Conservation (phyloP, 2,329 filamentous ascomycete species). For the Monilinia fructigena region DNA sequence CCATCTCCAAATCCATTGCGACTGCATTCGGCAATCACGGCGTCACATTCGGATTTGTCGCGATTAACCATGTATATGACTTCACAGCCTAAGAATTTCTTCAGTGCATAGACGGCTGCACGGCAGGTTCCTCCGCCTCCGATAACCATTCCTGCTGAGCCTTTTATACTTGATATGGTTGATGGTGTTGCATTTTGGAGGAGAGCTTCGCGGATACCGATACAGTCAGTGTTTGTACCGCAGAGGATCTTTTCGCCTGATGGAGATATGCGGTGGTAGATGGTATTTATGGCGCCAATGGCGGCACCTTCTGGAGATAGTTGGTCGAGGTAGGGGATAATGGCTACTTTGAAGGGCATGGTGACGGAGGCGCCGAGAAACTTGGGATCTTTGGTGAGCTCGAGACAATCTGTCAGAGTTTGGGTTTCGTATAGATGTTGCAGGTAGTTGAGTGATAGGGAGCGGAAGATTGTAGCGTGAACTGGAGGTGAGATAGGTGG, state of each 20-base stretch:
- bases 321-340: conserved; percentile 70
- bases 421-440: conserved; percentile 54
- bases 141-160: conserved; percentile 67
- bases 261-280: conserved; percentile 58
- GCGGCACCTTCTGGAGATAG: conserved; percentile 70
- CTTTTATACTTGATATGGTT: conserved; percentile 50
- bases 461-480: conserved; percentile 54
- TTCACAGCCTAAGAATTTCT: conserved; percentile 65
- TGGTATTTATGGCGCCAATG: conserved; percentile 77
- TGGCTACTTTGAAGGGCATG: conserved; percentile 81
- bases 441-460: conserved; percentile 51
- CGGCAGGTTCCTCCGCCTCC: conserved; percentile 79
- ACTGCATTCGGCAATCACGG: conserved; percentile 63
- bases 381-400: conserved; percentile 54
- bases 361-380: conserved; percentile 72
- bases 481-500: conserved; percentile 45
- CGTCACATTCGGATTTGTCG: conserved; percentile 63
- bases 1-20: conserved; percentile 57
- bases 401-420: conserved; percentile 50
- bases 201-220: conserved; percentile 74
- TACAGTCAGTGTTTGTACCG: conserved; percentile 79
- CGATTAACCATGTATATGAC: conserved; percentile 77
- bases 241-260: conserved; percentile 47
- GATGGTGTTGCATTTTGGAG: conserved; percentile 51
- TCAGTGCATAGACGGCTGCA: conserved; percentile 72